Base-by-base conservation (phyloP, 768 basidiomycete species). In the Podaxis sp. region DNA sequence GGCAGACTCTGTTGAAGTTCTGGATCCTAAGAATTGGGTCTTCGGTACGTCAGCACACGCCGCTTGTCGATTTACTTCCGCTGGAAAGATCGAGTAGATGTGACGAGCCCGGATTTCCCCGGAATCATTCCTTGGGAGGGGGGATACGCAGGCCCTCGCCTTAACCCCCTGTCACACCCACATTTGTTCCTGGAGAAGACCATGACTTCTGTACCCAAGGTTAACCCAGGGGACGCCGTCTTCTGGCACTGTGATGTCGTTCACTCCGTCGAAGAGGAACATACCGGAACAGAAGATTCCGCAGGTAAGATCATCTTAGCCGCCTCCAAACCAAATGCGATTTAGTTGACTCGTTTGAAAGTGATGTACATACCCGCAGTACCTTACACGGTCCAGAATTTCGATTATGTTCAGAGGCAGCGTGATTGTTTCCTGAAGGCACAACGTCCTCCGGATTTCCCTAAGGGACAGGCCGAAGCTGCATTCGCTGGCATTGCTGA, bases 331-430 rank as follows among this genome's bases (percentile, higher is more conserved):
- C 17, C 33, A 33, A 24, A 7, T 33, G 12, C 24, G 17, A 17
- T 13, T 39, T 48, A 49, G 59, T 70, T 38, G 68, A 24, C 22
- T 61, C n/a, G 51, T 53, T 39, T 3, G 54, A 38, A 66, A 84
- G 90, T 92, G 52, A 89, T 92, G 85, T 93, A 93, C 65, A 92
- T 92, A 56, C 86, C 87, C 0, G 85, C 90, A 5, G 84, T 88
- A 9, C 90, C 89, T 0, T 75, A 82, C 59, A 91, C 88, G 2
- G 44, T 9, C n/a, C n/a, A 17, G 66, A 91, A 91, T 70, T 76
- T 76, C 44, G 78, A 73, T 13, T 93, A 93, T 68, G 69, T 93
- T 49, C 74, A 78, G 63, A 78, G 79, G 67, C 92, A 93, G 73
- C 84, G 79, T 39, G 82, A 84, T 46, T 73, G 80, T 9, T 93